Evolutionary conservation across 257 asterid species (phyloP).

Genomic region (Jasminum sambac): DNA sequence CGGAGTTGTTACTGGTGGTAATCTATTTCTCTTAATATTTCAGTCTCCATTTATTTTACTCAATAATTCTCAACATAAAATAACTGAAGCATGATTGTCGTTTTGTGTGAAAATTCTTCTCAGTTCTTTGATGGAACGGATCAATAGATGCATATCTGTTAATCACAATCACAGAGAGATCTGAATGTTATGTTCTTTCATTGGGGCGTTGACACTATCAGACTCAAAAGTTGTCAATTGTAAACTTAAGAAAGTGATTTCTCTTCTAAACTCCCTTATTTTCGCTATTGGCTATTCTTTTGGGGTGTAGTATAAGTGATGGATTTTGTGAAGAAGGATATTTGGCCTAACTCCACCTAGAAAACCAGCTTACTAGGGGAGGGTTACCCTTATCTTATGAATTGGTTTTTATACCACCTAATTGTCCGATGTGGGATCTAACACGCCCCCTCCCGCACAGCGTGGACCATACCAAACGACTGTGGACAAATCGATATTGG

Average conservation of each 20-base stretch:
- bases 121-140: background rate
- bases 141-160: background rate
- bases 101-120: background rate
- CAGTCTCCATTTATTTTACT: background rate
- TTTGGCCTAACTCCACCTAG: too few species aligned
- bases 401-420: too few species aligned
- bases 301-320: background rate
- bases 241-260: background rate
- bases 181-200: background rate
- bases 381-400: too few species aligned
- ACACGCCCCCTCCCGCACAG: too few species aligned
- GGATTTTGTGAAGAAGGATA: too few species aligned
- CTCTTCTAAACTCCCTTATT: conserved; percentile 1
- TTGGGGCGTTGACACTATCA: background rate
- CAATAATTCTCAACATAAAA: background rate
- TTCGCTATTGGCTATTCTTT: background rate
- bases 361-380: too few species aligned
- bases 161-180: background rate
- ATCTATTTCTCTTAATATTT: background rate
- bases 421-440: too few species aligned
- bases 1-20: too few species aligned
- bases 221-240: background rate
- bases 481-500: too few species aligned
- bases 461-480: too few species aligned
- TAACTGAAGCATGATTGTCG: background rate